A percentile compares a stretch with the other conserved stretches of the same genome.
phyloP scores from a whole-genome alignment of 345 rosid species.

The Eutrema yunnanense region DNA sequence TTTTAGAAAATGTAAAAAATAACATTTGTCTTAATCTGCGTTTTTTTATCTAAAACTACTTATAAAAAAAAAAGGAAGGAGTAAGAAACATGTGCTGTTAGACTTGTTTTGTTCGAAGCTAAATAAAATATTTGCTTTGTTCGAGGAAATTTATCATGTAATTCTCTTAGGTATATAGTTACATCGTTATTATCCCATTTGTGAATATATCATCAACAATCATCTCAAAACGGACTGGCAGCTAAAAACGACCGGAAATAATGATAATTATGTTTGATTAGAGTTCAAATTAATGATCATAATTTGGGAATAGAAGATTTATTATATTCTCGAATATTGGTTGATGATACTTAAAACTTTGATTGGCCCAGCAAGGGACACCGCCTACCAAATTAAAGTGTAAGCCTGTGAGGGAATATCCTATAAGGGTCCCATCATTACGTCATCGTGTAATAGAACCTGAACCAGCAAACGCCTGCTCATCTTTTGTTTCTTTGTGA shows the following conservation, averaged over 20 bases:
- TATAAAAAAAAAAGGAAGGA: no score
- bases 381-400: slow-evolving; percentile 12
- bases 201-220: background rate
- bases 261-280: background rate
- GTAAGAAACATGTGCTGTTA: no score
- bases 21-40: no score
- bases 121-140: background rate
- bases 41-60: no score
- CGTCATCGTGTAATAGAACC: slow-evolving; percentile 25
- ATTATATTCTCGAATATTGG: background rate
- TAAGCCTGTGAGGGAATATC: slow-evolving; percentile 2
- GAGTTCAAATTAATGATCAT: background rate
- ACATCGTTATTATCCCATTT: background rate
- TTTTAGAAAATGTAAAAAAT: no score
- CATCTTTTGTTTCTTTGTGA: slow-evolving; percentile 19
- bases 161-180: background rate
- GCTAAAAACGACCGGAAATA: slow-evolving; percentile 10
- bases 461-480: slow-evolving; percentile 28
- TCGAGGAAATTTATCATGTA: background rate
- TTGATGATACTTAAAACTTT: background rate
- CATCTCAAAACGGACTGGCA: background rate
- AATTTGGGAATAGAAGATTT: background rate
- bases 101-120: no score
- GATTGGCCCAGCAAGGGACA: background rate
- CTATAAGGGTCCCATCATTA: background rate